These are phyloP conservation scores for Boechera divaricarpa DNA, from an alignment of 345 rosid genomes.

Conservation along the genomic window DNA sequence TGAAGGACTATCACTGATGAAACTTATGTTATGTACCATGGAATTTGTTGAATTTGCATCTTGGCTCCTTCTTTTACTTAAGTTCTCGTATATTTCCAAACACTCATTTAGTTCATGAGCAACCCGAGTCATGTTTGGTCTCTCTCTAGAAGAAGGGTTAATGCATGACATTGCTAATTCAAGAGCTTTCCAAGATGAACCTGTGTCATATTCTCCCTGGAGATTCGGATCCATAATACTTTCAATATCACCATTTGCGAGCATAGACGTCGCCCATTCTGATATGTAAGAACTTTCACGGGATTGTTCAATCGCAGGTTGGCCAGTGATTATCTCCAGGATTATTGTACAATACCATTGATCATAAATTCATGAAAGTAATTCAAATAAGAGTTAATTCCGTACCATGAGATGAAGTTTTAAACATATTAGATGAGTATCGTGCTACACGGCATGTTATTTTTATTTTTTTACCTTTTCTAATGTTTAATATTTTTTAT, in stretches of 20 bases:
- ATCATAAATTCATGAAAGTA: too few relatives aligned
- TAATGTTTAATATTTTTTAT: too few relatives aligned
- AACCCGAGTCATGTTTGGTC: slow-evolving; percentile 38
- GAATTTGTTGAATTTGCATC: slow-evolving; percentile 3
- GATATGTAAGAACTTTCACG: slow-evolving; percentile 14
- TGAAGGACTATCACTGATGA: slow-evolving; percentile 34
- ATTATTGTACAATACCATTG: too few relatives aligned
- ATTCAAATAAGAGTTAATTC: too few relatives aligned
- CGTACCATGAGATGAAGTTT: too few relatives aligned
- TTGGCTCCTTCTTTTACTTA: background rate
- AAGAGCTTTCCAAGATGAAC: slow-evolving; percentile 19
- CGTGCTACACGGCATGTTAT: too few relatives aligned
- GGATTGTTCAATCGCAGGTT: slow-evolving; percentile 21
- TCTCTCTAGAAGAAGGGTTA: background rate
- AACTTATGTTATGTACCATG: slow-evolving; percentile 6
- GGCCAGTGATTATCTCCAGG: slow-evolving; percentile 47
- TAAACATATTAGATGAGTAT: too few relatives aligned
- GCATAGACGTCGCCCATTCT: slow-evolving; percentile 1
- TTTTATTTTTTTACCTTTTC: too few relatives aligned
- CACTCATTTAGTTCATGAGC: slow-evolving; percentile 29
- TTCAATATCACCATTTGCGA: slow-evolving; percentile 14
- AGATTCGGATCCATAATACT: slow-evolving; percentile 17
- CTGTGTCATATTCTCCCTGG: slow-evolving; percentile 13
- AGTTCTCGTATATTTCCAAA: slow-evolving; percentile 2
- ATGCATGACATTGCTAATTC: slow-evolving; percentile 31